Evolutionary conservation across 441 rosid species (phyloP), one percentile per base, ranked within the genome.

Genomic region (Pelargonium citronellum): DNA sequence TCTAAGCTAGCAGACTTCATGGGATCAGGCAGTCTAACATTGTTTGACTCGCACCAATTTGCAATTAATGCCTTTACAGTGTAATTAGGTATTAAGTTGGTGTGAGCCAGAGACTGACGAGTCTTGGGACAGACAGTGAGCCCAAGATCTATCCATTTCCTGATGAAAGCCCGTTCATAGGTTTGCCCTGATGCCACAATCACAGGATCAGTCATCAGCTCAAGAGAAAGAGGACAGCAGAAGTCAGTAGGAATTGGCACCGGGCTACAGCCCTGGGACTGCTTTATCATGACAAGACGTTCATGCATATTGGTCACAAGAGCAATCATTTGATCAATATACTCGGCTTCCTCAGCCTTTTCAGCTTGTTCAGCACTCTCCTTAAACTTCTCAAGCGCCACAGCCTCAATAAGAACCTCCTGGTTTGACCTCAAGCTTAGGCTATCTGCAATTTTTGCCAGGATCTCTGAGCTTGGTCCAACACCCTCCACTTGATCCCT

Each of bases 201-300:
- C 66, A 95, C 99, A 39, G 98, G 99, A 84, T 95, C 96, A 37
- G 87, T 89, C 99, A 95, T 95, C 83, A 92, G 86, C 79, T 89
- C 92, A 39, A 95, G 96, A 6, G 99, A 92, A 2, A 95, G 87
- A 62, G 98, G 96, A 67, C 99, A 95, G 74, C 95, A 85, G 64
- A 88, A 92, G 77, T 92, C 99, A 41, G 89, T 55, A 69, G 99
- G 98, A 57, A 91, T 88, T 53, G 90, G 80, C 66, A 89, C 86
- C 0, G 89, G 87, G 74, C 88, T 83, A 66, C 43, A 57, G 70
- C 84, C 73, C 79, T 81, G 82, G 12, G 97, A 81, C 82, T 89
- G 98, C 81, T 87, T 89, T 19, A 80, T 80, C 55, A 74, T 66
- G 53, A 79, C 74, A 81, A 95, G 88, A 67, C 81, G 80, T 20